phyloP scores from a whole-genome alignment of 768 basidiomycete species.

The button mushroom (Agaricus bisporus) region DNA sequence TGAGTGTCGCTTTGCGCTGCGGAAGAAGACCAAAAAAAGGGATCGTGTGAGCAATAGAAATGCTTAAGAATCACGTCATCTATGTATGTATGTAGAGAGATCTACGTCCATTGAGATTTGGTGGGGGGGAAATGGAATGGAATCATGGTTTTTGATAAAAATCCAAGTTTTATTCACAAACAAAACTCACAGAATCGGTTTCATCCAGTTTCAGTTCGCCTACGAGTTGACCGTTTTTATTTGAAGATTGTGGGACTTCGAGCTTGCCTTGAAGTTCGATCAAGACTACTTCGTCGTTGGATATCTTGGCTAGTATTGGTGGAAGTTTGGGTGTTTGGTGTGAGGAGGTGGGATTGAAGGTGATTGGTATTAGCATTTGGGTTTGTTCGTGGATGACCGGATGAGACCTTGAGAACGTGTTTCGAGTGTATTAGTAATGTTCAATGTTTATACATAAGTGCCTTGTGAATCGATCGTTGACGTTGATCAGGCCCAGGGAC shows the following conservation, averaged over 20 bases:
- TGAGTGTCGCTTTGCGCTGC: constrained; percentile 66
- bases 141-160: no score
- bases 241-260: constrained; percentile 45
- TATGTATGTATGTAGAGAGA: no score
- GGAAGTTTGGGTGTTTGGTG: constrained; percentile 40
- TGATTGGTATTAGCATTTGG: constrained; percentile 65
- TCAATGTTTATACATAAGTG: no score
- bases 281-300: constrained; percentile 73
- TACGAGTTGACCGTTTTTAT: constrained; percentile 65
- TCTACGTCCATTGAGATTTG: no score
- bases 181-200: constrained; percentile 39
- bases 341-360: constrained; percentile 29
- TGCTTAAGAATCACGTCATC: no score
- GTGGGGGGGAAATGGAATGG: no score
- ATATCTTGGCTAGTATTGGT: constrained; percentile 61
- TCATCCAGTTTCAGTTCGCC: constrained; percentile 70
- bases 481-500: no score
- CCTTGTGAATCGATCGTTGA: no score
- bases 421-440: no score
- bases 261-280: constrained; percentile 86
- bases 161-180: no score
- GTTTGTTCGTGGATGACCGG: neutral
- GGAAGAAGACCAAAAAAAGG: neutral
- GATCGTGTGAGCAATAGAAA: neutral
- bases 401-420: no score